A percentile compares a stretch with the other conserved stretches of the same genome.
Conservation (phyloP, 192 early-diverging fungal genomes). For the Obelidium mucronatum region DNA sequence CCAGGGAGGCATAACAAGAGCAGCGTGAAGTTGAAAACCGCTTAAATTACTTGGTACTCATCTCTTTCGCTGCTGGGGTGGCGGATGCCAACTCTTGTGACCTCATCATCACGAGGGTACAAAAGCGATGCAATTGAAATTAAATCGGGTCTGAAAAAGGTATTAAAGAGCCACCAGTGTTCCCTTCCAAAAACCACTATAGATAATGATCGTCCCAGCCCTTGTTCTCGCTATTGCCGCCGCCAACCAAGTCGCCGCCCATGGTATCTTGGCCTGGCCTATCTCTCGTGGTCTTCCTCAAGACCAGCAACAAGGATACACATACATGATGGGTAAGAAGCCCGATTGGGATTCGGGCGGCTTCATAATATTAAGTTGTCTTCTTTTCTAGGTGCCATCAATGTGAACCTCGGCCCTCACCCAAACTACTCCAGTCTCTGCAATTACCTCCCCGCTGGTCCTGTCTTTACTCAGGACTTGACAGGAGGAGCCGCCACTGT, state of each 20-base stretch:
- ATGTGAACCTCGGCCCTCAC: constrained; percentile 14
- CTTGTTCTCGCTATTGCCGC: not conserved
- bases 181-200: no score
- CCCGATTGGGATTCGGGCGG: no score
- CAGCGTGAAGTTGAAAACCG: no score
- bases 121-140: no score
- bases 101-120: no score
- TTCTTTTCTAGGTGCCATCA: constrained; percentile 17
- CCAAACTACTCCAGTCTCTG: not conserved
- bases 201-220: no score
- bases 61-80: no score
- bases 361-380: no score
- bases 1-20: no score
- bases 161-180: no score
- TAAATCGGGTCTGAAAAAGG: not conserved
- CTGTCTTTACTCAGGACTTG: constrained; percentile 9
- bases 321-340: constrained; percentile 1
- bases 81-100: no score
- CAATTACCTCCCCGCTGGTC: constrained; percentile 11
- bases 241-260: not conserved
- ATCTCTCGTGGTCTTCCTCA: not conserved
- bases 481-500: not conserved
- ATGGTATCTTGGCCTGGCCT: constrained; percentile 7
- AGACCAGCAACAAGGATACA: constrained; percentile 13
- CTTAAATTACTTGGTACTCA: no score